Conservation (phyloP, 371 early-diverging fungal genomes). For the Choanephora cucurbitarum region DNA sequence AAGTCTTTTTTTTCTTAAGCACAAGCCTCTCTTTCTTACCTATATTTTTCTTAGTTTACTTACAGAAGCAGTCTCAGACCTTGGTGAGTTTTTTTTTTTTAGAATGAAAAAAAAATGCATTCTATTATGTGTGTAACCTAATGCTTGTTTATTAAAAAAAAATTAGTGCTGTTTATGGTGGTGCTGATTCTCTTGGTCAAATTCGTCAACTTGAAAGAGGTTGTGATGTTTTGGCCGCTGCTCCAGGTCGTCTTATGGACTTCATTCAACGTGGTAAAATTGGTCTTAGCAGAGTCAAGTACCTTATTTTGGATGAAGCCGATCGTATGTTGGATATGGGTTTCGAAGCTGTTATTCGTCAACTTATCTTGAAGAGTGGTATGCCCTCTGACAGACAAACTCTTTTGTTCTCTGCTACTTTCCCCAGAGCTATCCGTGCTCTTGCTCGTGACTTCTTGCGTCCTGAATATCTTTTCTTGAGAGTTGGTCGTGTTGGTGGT, state of each 20-base stretch:
- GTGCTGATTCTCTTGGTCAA: conserved; percentile 85
- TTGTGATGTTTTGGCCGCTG: conserved; percentile 95
- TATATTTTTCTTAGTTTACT: conserved; percentile 27
- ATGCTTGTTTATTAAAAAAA: too few relatives aligned
- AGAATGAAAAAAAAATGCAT: background rate
- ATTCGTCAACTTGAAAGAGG: conserved; percentile 81
- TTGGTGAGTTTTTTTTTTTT: too few relatives aligned
- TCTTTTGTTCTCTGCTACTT: conserved; percentile 98
- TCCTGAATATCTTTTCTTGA: conserved; percentile 56
- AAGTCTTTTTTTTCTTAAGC: conserved; percentile 14
- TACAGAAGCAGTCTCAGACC: conserved; percentile 48
- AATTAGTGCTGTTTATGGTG: conserved; percentile 89
- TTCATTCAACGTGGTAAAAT: conserved; percentile 82
- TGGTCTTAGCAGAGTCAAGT: conserved; percentile 78
- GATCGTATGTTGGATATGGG: conserved; percentile 99
- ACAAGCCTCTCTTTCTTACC: too few relatives aligned
- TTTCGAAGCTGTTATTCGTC: conserved; percentile 94
- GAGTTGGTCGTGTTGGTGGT: conserved; percentile 58
- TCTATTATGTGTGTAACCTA: background rate
- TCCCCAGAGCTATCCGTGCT: conserved; percentile 91
- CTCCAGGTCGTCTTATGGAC: conserved; percentile 97
- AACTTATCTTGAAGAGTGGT: conserved; percentile 85
- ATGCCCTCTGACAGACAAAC: conserved; percentile 80
- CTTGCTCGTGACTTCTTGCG: conserved; percentile 91
- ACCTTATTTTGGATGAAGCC: conserved; percentile 96